A percentile compares a stretch with the other conserved stretches of the same genome.
These are phyloP conservation scores for Suhomyces wounanorum DNA, from an alignment of 1,139 yeast genomes.

Conservation along the genomic window DNA sequence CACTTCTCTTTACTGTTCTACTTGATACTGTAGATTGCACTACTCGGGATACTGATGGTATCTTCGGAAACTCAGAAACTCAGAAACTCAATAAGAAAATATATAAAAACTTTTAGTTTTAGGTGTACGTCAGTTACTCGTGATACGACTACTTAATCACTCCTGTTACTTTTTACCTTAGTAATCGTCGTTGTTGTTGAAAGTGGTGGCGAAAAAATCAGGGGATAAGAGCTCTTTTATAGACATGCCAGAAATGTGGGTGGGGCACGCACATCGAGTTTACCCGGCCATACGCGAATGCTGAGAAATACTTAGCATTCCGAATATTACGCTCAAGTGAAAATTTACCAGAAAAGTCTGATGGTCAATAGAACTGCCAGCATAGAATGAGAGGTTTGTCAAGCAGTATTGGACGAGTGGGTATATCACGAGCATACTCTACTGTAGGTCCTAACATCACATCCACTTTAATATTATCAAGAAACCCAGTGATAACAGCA, in stretches of 20 bases:
- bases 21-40: conserved; percentile 7
- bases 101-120: conserved; percentile 8
- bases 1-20: conserved; percentile 3
- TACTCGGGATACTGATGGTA: conserved; percentile 8
- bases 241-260: not conserved
- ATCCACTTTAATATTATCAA: conserved; percentile 62
- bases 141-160: conserved; percentile 6
- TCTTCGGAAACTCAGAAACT: conserved; percentile 1
- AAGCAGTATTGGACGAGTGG: conserved; percentile 10
- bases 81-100: conserved; percentile 9
- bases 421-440: conserved; percentile 15
- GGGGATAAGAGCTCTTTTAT: conserved; percentile 1
- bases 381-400: conserved; percentile 14
- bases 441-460: conserved; percentile 14
- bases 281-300: conserved; percentile 8
- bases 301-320: conserved; percentile 2
- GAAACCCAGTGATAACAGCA: conserved; percentile 83
- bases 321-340: conserved; percentile 12
- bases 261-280: not conserved
- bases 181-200: not conserved
- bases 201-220: not conserved
- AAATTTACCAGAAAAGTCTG: conserved; percentile 13
- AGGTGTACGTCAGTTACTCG: conserved; percentile 5
- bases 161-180: not conserved
- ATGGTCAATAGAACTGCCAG: conserved; percentile 1